Percentiles rank a stretch among this genome's conserved stretches.
phyloP scores from a whole-genome alignment of 441 rosid genomes.

The Gossypium gossypioides region DNA sequence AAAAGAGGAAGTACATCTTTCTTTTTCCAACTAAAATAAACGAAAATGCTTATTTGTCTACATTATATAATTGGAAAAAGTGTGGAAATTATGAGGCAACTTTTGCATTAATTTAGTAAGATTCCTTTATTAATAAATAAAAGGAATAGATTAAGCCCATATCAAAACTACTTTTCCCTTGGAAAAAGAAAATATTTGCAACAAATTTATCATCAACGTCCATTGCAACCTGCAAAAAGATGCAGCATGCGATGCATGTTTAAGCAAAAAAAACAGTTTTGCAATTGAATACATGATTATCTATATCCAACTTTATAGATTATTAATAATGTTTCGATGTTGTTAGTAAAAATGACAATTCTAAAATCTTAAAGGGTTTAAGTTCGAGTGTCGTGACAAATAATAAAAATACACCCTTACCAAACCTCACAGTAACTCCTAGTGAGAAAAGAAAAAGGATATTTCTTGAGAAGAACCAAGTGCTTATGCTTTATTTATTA shows the following conservation, averaged over 20 bases:
- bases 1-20: background rate
- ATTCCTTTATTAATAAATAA: constrained; percentile 37
- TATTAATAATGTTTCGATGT: background rate
- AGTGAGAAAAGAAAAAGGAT: background rate
- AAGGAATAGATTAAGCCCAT: constrained; percentile 16
- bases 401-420: no score
- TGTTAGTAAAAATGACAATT: no score
- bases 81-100: constrained; percentile 20
- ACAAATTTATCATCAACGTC: constrained; percentile 33
- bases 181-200: constrained; percentile 2
- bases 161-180: constrained; percentile 26
- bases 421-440: background rate
- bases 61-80: constrained; percentile 26
- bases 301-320: constrained; percentile 21
- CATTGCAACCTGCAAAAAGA: constrained; percentile 27
- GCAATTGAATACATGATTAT: constrained; percentile 8
- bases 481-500: background rate
- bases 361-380: no score
- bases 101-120: constrained; percentile 28
- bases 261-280: constrained; percentile 7
- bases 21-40: constrained; percentile 21
- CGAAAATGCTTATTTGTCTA: constrained; percentile 36
- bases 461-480: background rate
- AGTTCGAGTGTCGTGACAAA: no score
- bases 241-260: background rate